These are phyloP conservation scores for Eutypella sp. DNA, from an alignment of 2,329 filamentous ascomycete species.

Conservation along the genomic window DNA sequence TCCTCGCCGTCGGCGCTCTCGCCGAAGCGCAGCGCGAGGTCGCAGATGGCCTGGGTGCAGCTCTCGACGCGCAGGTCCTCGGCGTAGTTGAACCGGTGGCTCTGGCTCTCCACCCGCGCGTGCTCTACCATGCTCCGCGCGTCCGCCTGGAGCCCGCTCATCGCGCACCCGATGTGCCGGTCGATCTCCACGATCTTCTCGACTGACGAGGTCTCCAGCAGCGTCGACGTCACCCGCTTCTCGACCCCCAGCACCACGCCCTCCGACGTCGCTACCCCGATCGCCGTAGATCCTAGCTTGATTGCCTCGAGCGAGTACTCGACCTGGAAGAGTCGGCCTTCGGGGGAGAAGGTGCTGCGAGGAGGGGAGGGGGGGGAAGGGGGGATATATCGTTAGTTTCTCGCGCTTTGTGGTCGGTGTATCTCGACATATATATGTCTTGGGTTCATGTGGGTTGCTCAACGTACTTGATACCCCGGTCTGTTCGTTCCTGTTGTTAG, in stretches of 20 bases:
- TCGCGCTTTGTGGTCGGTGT: not conserved
- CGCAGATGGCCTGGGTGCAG: constrained; percentile 98
- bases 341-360: constrained; percentile 92
- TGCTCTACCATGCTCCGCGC: constrained; percentile 98
- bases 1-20: constrained; percentile 97
- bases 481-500: constrained; percentile 47
- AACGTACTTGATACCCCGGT: constrained; percentile 94
- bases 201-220: constrained; percentile 95
- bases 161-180: constrained; percentile 96
- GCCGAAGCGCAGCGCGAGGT: constrained; percentile 90
- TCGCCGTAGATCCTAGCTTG: constrained; percentile 97
- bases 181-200: constrained; percentile 99
- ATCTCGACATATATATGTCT: not conserved
- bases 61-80: constrained; percentile 93
- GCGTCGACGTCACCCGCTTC: constrained; percentile 96
- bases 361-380: constrained; percentile 2
- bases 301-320: constrained; percentile 99
- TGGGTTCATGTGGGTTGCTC: not conserved
- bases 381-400: constrained; percentile 10
- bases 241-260: constrained; percentile 96
- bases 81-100: constrained; percentile 96
- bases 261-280: constrained; percentile 92
- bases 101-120: constrained; percentile 94
- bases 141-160: constrained; percentile 96
- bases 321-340: constrained; percentile 99